Evolutionary conservation across 176 grass and related monocot genomes (phyloP).

Genomic region (Aegilops speltoides): DNA sequence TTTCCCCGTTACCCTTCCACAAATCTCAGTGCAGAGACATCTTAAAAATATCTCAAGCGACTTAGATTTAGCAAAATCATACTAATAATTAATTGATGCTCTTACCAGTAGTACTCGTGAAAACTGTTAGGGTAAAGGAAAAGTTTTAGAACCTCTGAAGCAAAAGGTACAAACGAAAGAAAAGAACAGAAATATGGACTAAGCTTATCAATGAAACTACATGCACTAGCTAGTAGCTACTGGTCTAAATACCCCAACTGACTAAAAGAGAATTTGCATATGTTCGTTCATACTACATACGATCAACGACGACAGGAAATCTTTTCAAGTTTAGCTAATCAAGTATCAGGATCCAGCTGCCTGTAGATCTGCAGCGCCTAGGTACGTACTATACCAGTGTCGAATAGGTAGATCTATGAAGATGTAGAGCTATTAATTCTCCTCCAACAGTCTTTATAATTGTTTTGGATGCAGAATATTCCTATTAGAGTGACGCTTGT

Average conservation of each 20-base stretch:
- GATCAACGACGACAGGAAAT: background rate
- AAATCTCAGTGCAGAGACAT: too few relatives aligned
- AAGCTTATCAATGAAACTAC: background rate
- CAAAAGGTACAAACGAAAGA: background rate
- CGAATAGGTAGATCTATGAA: background rate
- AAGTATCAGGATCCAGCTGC: background rate
- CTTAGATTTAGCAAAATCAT: too few relatives aligned
- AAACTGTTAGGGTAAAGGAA: background rate
- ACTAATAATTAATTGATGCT: too few relatives aligned
- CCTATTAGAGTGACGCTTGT: background rate
- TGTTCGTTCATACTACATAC: background rate
- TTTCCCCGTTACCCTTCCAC: too few relatives aligned
- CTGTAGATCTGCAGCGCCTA: background rate
- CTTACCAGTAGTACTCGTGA: background rate
- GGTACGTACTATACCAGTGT: background rate
- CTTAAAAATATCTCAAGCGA: background rate
- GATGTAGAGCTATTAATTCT: background rate
- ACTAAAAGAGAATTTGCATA: background rate
- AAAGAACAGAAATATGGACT: background rate
- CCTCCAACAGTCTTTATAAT: background rate
- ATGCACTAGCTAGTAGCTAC: background rate
- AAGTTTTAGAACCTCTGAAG: background rate
- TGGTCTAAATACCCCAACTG: background rate
- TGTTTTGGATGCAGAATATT: background rate
- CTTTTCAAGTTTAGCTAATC: background rate